These are phyloP conservation scores for Metschnikowia colocasiae DNA, from an alignment of 805 yeast genomes.

Conservation along the genomic window DNA sequence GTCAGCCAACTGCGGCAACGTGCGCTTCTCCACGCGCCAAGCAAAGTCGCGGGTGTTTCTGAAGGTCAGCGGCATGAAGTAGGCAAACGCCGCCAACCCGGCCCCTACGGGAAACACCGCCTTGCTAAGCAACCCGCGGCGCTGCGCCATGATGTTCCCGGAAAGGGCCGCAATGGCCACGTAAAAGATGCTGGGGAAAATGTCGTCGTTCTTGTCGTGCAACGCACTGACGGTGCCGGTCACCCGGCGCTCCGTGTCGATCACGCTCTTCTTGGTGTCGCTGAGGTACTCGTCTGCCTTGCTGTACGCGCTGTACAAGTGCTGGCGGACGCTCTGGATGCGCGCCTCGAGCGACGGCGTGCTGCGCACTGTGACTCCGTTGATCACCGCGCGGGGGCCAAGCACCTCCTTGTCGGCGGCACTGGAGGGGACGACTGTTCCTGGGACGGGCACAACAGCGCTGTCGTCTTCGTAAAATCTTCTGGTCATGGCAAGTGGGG, in stretches of 20 bases:
- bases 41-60: slow-evolving; percentile 53
- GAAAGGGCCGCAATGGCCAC: slow-evolving; percentile 64
- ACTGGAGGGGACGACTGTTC: slow-evolving; percentile 44
- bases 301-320: slow-evolving; percentile 31
- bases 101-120: slow-evolving; percentile 54
- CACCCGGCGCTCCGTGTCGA: slow-evolving; percentile 59
- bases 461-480: slow-evolving; percentile 50
- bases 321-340: slow-evolving; percentile 47
- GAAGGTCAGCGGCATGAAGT: slow-evolving; percentile 72
- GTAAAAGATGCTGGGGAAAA: slow-evolving; percentile 69
- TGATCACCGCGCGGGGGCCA: slow-evolving; percentile 47
- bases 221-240: slow-evolving; percentile 60
- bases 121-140: slow-evolving; percentile 54
- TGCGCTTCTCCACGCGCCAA: slow-evolving; percentile 57
- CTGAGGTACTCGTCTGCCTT: slow-evolving; percentile 35
- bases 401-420: slow-evolving; percentile 39
- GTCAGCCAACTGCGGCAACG: slow-evolving; percentile 60
- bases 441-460: slow-evolving; percentile 46
- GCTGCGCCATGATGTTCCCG: slow-evolving; percentile 72
- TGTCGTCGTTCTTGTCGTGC: slow-evolving; percentile 61
- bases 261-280: slow-evolving; percentile 46
- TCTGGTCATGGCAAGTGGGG: slow-evolving; percentile 21
- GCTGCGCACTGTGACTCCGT: slow-evolving; percentile 57
- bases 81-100: slow-evolving; percentile 62
- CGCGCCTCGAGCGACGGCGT: slow-evolving; percentile 45